These are phyloP conservation scores for Isoetes taiwanensis DNA, from an alignment of 75 land plant genomes.

Conservation along the genomic window DNA sequence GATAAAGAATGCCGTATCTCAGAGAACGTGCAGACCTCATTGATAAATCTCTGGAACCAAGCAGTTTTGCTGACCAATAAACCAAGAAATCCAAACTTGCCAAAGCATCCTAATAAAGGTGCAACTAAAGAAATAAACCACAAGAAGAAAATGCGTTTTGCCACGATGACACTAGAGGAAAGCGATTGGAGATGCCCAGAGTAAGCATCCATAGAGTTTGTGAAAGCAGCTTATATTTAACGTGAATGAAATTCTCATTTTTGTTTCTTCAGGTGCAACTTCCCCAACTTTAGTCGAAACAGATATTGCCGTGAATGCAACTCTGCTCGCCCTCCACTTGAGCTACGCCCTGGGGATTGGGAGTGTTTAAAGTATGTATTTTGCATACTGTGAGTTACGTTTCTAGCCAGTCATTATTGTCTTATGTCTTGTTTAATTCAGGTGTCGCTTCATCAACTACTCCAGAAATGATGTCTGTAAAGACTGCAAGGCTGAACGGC, in stretches of 20 bases:
- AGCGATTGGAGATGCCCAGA: constrained; percentile 71
- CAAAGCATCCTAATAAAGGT: not conserved
- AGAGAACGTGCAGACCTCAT: constrained; percentile 11
- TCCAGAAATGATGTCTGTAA: no score
- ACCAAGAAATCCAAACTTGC: constrained; percentile 5
- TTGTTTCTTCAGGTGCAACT: constrained; percentile 42
- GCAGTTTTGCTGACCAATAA: not conserved
- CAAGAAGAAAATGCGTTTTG: not conserved
- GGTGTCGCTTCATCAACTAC: no score
- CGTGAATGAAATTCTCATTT: constrained; percentile 15
- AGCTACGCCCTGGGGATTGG: constrained; percentile 60
- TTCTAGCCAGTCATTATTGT: no score
- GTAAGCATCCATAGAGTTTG: constrained; percentile 31
- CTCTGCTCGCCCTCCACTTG: constrained; percentile 32
- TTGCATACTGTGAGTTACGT: no score
- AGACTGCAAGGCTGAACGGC: no score
- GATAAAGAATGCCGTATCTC: constrained; percentile 20
- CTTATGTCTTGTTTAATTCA: no score
- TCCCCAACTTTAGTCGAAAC: constrained; percentile 62
- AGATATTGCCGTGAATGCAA: constrained; percentile 39
- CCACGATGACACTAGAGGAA: constrained; percentile 9
- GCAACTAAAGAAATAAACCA: not conserved
- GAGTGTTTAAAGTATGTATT: constrained; percentile 57
- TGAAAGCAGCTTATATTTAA: constrained; percentile 51
- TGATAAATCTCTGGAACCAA: constrained; percentile 1